These are phyloP conservation scores for Solanum megistacrolobum DNA, from an alignment of 257 asterid genomes.

Conservation along the genomic window DNA sequence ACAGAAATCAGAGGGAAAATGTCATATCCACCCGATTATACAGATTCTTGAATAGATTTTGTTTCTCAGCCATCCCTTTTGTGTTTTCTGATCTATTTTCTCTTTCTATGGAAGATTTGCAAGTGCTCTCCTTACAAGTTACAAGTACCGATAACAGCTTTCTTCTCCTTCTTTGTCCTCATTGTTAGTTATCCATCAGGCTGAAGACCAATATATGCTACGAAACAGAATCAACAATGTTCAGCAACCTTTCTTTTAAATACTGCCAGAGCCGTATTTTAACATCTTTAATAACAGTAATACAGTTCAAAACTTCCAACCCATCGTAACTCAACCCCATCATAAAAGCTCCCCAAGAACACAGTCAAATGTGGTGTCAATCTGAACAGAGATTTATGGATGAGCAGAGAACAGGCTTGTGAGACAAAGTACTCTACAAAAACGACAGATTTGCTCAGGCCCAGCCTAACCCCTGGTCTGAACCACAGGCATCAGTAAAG, in stretches of 20 bases:
- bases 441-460: neutral
- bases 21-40: neutral
- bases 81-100: neutral
- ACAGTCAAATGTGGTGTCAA: neutral
- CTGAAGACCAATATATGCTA: neutral
- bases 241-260: neutral
- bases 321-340: neutral
- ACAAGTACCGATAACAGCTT: neutral
- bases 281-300: neutral
- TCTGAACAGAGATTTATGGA: neutral
- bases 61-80: neutral
- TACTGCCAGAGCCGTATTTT: neutral
- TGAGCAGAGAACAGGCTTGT: neutral
- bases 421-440: neutral
- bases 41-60: neutral
- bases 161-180: neutral
- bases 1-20: neutral
- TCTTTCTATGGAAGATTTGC: neutral
- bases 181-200: neutral
- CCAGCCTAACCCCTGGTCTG: neutral
- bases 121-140: neutral
- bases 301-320: neutral
- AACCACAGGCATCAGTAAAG: neutral
- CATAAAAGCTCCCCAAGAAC: neutral
- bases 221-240: neutral